Evolutionary conservation across 2,329 filamentous ascomycete species (phyloP), one percentile per base, ranked within the genome.

Genomic region (Fusarium guadeloupense): DNA sequence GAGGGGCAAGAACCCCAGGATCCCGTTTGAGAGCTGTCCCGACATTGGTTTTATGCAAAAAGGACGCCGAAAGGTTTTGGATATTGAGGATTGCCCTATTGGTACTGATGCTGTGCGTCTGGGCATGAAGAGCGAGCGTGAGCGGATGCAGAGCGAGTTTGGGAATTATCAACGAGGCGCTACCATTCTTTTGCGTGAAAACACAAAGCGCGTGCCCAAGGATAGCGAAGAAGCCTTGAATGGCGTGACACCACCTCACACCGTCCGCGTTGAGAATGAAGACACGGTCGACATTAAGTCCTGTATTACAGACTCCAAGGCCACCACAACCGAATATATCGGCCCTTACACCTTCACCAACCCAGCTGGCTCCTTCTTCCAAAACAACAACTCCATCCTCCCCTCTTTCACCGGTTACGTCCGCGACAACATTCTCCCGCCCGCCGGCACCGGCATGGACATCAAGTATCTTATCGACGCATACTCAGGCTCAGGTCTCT

Each of bases 341-440:
- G 92, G 89, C 71, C 79, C 87, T 75, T 95, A 90, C 79, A 81
- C 88, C 71, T 97, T 99, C 79, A 89, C 89, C 74, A 98, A 96
- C 79, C 92, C 91, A 4, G 95, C 95, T 10, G 93, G 93, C 56
- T 88, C 92, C 46, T 99, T 99, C 81, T 99, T 99, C 85, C 95
- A 99, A 74, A 99, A 99, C 83, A 99, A 99, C 84, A 98, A 98
- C 81, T 96, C 93, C 50, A 98, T 99, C 77, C 88, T 99, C 20
- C 87, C 91, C 25, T 78, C 81, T 14, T 96, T 98, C 77, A 96
- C 93, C 13, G 83, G 87, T 65, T 97, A 96, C 80, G 91, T 98
- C 73, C 90, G 92, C 61, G 83, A 90, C 31, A 85, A 90, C 75
- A 90, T 94, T 70, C 81, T 93, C 3, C 88, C 87, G 0, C 77